A percentile compares a stretch with the other conserved stretches of the same genome.
These are phyloP conservation scores for Coccinonectria pachysandricola DNA, from an alignment of 2,329 filamentous ascomycete species.

Conservation along the genomic window DNA sequence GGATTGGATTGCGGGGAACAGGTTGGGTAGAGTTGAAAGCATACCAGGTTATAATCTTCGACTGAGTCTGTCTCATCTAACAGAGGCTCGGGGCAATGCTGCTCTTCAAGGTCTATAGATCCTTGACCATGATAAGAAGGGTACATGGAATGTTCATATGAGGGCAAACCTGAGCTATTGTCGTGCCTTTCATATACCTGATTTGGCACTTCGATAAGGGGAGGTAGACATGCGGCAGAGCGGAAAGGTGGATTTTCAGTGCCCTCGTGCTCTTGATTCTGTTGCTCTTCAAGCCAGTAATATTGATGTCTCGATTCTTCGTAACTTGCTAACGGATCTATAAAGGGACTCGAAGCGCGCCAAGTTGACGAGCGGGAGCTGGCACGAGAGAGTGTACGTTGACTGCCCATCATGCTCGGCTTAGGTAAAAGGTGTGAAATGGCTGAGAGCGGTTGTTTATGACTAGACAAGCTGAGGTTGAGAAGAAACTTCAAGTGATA, in stretches of 20 bases:
- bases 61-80: conserved; percentile 1
- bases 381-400: conserved; percentile 9
- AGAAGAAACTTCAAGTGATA: too few species aligned
- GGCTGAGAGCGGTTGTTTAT: conserved; percentile 1
- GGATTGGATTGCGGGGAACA: too few species aligned
- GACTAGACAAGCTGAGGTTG: background rate
- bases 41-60: conserved; percentile 15
- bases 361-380: conserved; percentile 19
- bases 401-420: conserved; percentile 4
- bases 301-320: conserved; percentile 20
- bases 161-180: too few species aligned
- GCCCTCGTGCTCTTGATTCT: background rate
- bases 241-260: conserved; percentile 1
- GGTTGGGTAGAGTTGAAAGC: background rate
- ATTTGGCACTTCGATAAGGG: conserved; percentile 6
- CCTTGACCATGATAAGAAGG: background rate
- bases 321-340: conserved; percentile 15
- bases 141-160: too few species aligned
- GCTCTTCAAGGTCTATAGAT: too few species aligned
- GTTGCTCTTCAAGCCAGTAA: conserved; percentile 15
- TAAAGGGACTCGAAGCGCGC: conserved; percentile 18
- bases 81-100: conserved; percentile 6
- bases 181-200: too few species aligned
- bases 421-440: conserved; percentile 1
- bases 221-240: conserved; percentile 4